Base-by-base conservation (phyloP, 2,329 filamentous ascomycete species). In the Thielaviopsis musarum region DNA sequence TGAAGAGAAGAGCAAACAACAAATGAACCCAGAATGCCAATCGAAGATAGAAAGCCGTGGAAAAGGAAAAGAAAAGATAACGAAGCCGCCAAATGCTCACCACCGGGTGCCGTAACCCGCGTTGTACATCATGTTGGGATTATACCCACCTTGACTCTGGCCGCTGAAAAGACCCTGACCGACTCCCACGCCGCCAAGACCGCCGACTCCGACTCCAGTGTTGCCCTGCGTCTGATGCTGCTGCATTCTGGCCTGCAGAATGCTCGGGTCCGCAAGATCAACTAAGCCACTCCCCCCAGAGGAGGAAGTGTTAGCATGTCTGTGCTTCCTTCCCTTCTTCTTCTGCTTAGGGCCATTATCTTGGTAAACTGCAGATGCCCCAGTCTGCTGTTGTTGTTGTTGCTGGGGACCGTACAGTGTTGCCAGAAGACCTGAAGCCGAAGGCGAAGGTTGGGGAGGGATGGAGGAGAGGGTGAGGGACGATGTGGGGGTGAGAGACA, bases 261-360 rank as follows among this genome's bases (percentile, higher is more conserved):
- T 96, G 82, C 89, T 95, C 81, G 91, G 91, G 89, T 97, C 91
- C 81, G 88, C 89, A 91, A 95, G 89, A 94, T 97, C 91, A 79
- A 94, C 91, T 91, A 96, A 84, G 80, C 88, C 91, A 88, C 89
- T 88, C 83, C 90, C 91, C 80, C 87, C 87, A 84, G 90, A 95
- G 84, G 91, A 97, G 88, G 91, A 95, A 91, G 91, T 96, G 89
- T 96, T 95, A 93, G 90, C 91, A 85, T 96, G 91, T 85, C 91
- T 94, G 82, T 96, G 91, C 89, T 96, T 96, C 84, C 95, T 96
- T 80, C 90, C 90, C 89, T 95, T 95, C 84, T 95, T 96, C 86
- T 95, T 95, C 83, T 94, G 90, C 85, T 95, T 94, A 77, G 88
- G 85, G 77, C 87, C 87, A 77, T 85, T 84, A 73, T 95, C 90